Evolutionary conservation across 2,329 filamentous ascomycete genomes (phyloP).

Genomic region (Talaromyces atroroseus): DNA sequence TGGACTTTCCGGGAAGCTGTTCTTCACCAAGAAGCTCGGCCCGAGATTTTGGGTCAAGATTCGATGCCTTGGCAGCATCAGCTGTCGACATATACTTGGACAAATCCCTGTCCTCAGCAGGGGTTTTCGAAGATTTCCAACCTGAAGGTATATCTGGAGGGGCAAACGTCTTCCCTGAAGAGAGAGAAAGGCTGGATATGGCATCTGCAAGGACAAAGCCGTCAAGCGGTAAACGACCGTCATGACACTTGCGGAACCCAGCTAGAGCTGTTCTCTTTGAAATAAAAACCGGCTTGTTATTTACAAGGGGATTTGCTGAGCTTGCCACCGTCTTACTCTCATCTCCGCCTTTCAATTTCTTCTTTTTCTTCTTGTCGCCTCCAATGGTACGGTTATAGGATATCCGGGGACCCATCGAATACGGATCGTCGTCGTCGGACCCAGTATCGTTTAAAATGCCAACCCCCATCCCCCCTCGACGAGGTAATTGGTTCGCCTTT

Average conservation of each 20-base stretch:
- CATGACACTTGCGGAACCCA: slow-evolving; percentile 67
- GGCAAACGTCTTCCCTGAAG: slow-evolving; percentile 42
- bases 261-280: slow-evolving; percentile 55
- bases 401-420: slow-evolving; percentile 84
- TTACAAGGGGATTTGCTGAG: slow-evolving; percentile 58
- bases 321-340: slow-evolving; percentile 38
- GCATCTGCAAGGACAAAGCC: slow-evolving; percentile 69
- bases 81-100: slow-evolving; percentile 59
- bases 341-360: slow-evolving; percentile 43
- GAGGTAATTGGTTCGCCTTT: slow-evolving; percentile 50
- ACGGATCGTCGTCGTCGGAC: slow-evolving; percentile 92
- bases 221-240: slow-evolving; percentile 71
- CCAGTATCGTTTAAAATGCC: slow-evolving; percentile 88
- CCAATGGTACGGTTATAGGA: slow-evolving; percentile 79
- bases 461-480: slow-evolving; percentile 70
- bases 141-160: slow-evolving; percentile 45
- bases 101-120: slow-evolving; percentile 29
- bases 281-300: slow-evolving; percentile 67
- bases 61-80: slow-evolving; percentile 72
- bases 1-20: slow-evolving; percentile 79
- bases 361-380: slow-evolving; percentile 73
- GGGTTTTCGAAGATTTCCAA: slow-evolving; percentile 63
- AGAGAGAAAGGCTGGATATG: slow-evolving; percentile 44
- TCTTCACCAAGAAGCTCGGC: slow-evolving; percentile 77
- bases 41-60: slow-evolving; percentile 67